Evolutionary conservation across 1,139 yeast species (phyloP).

Genomic region (Cylindricascospora bacillispora): DNA sequence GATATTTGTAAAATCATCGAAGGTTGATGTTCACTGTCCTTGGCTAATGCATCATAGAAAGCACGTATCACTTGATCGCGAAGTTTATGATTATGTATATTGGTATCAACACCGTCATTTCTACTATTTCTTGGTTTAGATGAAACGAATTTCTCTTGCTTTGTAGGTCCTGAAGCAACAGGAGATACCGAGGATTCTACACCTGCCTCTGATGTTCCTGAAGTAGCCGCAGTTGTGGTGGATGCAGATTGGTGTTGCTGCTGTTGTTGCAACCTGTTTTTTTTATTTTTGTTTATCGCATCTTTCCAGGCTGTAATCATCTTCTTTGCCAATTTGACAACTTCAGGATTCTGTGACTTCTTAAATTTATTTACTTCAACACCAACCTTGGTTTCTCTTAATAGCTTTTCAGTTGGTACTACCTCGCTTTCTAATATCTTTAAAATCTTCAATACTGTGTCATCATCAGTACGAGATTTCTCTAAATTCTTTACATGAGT

Average conservation of each 20-base stretch:
- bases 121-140: constrained; percentile 59
- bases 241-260: constrained; percentile 9
- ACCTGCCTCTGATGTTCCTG: constrained; percentile 3
- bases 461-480: constrained; percentile 50
- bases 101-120: constrained; percentile 66
- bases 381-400: constrained; percentile 95
- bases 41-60: constrained; percentile 77
- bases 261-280: constrained; percentile 16
- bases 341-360: constrained; percentile 51
- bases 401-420: constrained; percentile 75
- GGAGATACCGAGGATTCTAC: constrained; percentile 3
- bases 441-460: constrained; percentile 54
- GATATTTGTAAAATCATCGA: constrained; percentile 49
- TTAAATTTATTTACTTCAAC: constrained; percentile 87
- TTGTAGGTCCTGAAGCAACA: constrained; percentile 20
- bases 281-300: constrained; percentile 68
- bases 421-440: constrained; percentile 50
- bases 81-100: constrained; percentile 57
- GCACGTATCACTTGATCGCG: constrained; percentile 80
- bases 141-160: constrained; percentile 28
- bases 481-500: constrained; percentile 61
- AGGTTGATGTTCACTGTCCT: constrained; percentile 53
- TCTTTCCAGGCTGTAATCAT: constrained; percentile 88
- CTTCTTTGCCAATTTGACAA: constrained; percentile 59
- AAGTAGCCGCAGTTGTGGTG: constrained; percentile 5